phyloP scores from a whole-genome alignment of 2,329 filamentous ascomycete genomes.

The Karstenula rhodostoma region DNA sequence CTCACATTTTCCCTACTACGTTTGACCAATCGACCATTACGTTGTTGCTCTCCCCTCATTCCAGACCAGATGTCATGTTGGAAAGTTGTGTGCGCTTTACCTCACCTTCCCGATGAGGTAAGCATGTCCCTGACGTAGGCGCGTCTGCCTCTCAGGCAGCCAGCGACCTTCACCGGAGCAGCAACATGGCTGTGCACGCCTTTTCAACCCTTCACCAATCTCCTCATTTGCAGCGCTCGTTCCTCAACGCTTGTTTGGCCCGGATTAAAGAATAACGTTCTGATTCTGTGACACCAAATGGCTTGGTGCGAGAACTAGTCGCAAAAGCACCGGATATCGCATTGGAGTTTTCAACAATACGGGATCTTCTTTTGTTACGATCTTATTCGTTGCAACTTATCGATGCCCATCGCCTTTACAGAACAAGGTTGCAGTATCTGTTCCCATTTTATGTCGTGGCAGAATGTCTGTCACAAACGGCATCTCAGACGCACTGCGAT shows the following conservation, averaged over 20 bases:
- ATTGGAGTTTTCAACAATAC: neutral
- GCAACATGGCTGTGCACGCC: neutral
- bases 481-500: conserved; percentile 22
- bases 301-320: neutral
- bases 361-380: neutral
- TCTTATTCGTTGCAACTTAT: neutral
- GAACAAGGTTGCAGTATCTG: neutral
- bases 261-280: neutral
- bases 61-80: neutral
- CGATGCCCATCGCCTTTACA: neutral
- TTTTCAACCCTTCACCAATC: neutral
- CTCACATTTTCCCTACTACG: neutral
- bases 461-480: conserved; percentile 25
- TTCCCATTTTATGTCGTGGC: neutral
- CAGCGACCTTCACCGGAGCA: neutral
- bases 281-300: neutral
- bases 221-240: neutral
- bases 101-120: conserved; percentile 11
- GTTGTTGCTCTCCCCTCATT: neutral
- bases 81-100: neutral
- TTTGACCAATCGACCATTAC: neutral
- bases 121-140: conserved; percentile 11
- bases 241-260: neutral
- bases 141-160: conserved; percentile 2
- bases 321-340: neutral